Percentiles rank a stretch among this genome's conserved stretches.
phyloP scores from a whole-genome alignment of 169 alveolate species.

The Cryptosporidium viatorum region DNA sequence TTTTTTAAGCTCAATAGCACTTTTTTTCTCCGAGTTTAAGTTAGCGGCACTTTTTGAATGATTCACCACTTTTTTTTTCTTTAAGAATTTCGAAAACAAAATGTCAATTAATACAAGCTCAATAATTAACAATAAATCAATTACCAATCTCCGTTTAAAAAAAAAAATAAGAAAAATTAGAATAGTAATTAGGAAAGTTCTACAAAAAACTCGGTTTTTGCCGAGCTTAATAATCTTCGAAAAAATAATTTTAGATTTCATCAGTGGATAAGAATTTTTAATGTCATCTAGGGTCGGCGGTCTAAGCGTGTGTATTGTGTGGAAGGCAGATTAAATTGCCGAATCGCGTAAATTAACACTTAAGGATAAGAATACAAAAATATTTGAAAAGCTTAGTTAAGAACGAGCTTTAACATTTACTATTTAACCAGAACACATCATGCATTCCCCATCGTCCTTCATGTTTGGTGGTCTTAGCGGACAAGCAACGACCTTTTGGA shows the following conservation, averaged over 20 bases:
- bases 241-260: neutral
- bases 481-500: conserved; percentile 9
- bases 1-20: conserved; percentile 18
- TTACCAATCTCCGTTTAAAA: conserved; percentile 6
- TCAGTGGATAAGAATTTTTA: neutral
- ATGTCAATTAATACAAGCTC: conserved; percentile 3
- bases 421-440: conserved; percentile 70
- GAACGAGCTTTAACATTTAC: neutral
- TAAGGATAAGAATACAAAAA: neutral
- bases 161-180: conserved; percentile 23
- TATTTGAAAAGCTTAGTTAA: neutral
- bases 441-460: conserved; percentile 55
- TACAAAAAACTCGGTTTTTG: conserved; percentile 38
- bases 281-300: neutral
- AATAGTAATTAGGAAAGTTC: conserved; percentile 21
- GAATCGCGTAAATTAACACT: neutral
- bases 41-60: neutral
- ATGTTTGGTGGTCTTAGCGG: conserved; percentile 55
- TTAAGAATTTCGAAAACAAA: neutral
- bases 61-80: neutral
- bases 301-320: conserved; percentile 13
- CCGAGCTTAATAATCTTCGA: conserved; percentile 18
- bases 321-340: neutral
- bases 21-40: neutral
- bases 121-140: conserved; percentile 1